Conservation (phyloP, 73 alveolate genomes). For the Uronychia binucleata region DNA sequence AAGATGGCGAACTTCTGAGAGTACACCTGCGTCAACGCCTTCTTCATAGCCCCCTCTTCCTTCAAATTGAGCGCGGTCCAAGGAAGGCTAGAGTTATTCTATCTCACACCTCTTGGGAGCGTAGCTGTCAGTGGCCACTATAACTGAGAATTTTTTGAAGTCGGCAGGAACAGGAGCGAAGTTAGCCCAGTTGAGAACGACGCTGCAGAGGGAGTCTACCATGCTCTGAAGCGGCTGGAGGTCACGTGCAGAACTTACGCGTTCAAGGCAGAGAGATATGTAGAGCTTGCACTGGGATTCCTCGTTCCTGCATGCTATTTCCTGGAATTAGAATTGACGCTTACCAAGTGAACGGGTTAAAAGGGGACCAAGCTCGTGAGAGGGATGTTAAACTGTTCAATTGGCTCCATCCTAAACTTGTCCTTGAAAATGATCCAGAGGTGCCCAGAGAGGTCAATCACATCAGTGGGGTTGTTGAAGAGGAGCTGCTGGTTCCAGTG, state of each 20-base stretch:
- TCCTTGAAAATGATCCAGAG: conserved; percentile 92
- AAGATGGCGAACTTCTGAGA: conserved; percentile 77
- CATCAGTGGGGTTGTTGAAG: conserved; percentile 89
- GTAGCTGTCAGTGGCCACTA: conserved; percentile 90
- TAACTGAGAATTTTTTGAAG: conserved; percentile 83
- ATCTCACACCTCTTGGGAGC: conserved; percentile 55
- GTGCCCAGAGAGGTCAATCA: conserved; percentile 91
- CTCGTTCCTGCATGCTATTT: conserved; percentile 73
- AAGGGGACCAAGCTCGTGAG: conserved; percentile 88
- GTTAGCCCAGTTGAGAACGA: conserved; percentile 90
- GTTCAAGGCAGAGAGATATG: conserved; percentile 88
- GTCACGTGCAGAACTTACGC: conserved; percentile 60
- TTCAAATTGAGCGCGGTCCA: conserved; percentile 83
- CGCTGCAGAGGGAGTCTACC: conserved; percentile 89
- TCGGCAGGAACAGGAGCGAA: conserved; percentile 93
- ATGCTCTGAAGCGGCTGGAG: conserved; percentile 76
- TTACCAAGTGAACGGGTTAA: conserved; percentile 88
- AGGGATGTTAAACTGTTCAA: conserved; percentile 92
- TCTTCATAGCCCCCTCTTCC: conserved; percentile 80
- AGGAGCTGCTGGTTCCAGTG: conserved; percentile 96
- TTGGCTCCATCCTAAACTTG: conserved; percentile 82
- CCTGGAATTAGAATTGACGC: conserved; percentile 14
- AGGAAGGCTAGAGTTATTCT: conserved; percentile 66
- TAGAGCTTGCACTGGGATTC: conserved; percentile 89
- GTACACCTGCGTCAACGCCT: conserved; percentile 72